phyloP scores from a whole-genome alignment of 805 yeast genomes.

The Lipomyces sp. region DNA sequence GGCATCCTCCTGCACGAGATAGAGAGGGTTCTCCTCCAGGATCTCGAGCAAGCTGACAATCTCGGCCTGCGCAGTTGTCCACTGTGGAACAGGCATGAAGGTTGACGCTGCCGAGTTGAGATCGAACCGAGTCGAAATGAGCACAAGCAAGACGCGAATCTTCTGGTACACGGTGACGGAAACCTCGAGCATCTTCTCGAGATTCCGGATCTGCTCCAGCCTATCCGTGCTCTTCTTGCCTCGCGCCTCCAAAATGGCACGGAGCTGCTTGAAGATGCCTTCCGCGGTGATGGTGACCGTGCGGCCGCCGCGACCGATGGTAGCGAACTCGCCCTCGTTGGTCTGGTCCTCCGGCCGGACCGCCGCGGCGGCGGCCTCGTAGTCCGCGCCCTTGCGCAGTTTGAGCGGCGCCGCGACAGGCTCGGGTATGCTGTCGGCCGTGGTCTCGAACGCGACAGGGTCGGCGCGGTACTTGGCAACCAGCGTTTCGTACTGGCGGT shows the following conservation, averaged over 20 bases:
- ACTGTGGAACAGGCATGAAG: conserved; percentile 73
- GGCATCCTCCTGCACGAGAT: conserved; percentile 76
- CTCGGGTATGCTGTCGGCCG: conserved; percentile 10
- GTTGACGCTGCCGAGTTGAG: conserved; percentile 56
- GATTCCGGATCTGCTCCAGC: conserved; percentile 64
- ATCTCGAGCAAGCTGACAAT: conserved; percentile 59
- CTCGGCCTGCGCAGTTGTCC: conserved; percentile 60
- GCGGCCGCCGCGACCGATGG: conserved; percentile 43
- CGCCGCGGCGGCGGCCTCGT: conserved; percentile 36
- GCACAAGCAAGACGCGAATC: conserved; percentile 71
- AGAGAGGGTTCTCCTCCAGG: conserved; percentile 60
- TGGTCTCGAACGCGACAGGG: conserved; percentile 67
- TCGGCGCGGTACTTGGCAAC: conserved; percentile 59
- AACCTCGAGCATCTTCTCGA: conserved; percentile 56
- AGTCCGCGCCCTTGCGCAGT: conserved; percentile 31
- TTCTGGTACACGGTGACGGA: conserved; percentile 67
- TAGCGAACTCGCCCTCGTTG: conserved; percentile 38
- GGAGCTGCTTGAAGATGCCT: conserved; percentile 67
- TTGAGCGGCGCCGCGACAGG: conserved; percentile 21
- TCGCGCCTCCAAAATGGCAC: conserved; percentile 77
- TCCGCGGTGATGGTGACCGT: conserved; percentile 39
- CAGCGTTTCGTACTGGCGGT: conserved; percentile 62
- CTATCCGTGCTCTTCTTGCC: conserved; percentile 94
- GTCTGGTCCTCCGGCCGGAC: conserved; percentile 40
- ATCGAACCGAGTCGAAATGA: conserved; percentile 87